Percentiles rank a stretch among this genome's conserved stretches.
These are phyloP conservation scores for Naegleria fowleri DNA, from an alignment of 208 protist species.

Conservation along the genomic window DNA sequence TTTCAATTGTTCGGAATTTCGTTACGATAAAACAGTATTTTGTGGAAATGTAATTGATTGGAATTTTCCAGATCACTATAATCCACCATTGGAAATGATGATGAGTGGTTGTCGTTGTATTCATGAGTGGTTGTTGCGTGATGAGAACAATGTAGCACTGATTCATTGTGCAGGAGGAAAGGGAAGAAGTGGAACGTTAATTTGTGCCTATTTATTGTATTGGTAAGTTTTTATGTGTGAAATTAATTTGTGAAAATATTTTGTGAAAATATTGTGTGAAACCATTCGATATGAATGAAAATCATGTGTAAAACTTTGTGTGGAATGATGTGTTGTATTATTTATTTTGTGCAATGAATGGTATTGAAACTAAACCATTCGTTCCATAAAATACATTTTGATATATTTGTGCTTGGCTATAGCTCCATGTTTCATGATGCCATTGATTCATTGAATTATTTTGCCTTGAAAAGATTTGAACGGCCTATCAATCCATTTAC, in stretches of 20 bases:
- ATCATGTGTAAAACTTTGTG: not conserved
- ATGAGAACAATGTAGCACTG: conserved; percentile 32
- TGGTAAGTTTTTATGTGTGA: not conserved
- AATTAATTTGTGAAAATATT: no score
- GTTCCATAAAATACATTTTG: no score
- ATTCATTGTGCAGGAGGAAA: conserved; percentile 40
- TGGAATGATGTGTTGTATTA: not conserved
- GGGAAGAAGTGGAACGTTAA: conserved; percentile 35
- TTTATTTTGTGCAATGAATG: not conserved
- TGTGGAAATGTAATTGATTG: not conserved
- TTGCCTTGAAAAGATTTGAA: not conserved
- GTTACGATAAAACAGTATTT: not conserved
- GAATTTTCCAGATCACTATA: conserved; percentile 36
- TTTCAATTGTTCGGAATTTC: not conserved
- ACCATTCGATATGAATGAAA: no score
- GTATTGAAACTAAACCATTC: no score
- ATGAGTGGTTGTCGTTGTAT: not conserved
- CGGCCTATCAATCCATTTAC: not conserved
- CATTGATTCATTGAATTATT: not conserved
- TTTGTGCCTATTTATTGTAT: conserved; percentile 33
- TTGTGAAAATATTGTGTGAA: no score
- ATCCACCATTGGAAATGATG: conserved; percentile 19
- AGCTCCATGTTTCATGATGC: not conserved
- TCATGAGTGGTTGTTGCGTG: conserved; percentile 3
- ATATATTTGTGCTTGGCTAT: not conserved